Evolutionary conservation across 805 yeast species (phyloP), one percentile per base, ranked within the genome.

Genomic region (Debaryomyces maramus): DNA sequence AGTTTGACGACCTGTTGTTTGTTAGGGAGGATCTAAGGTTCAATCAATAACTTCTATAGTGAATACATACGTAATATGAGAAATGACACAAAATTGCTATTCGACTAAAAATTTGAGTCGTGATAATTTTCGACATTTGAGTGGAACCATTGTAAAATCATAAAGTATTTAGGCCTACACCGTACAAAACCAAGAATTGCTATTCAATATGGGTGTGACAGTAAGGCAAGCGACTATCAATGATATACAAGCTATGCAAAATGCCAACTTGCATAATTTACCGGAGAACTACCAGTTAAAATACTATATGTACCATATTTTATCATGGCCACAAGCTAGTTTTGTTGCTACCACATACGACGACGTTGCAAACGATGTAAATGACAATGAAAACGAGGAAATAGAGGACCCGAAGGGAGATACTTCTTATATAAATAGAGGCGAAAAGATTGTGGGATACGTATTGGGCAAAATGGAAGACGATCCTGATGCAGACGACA

Each of bases 291-390:
- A 93, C 60, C 83, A 86, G 48, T 69, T 90, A 63, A 89, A 90
- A 62, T 93, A 89, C 66, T 93, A 93, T 66, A 77, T 93, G 75
- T 93, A 93, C 64, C 99, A 93, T 64, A 77, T 88, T 6, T 68
- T 91, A 37, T 83, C 97, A 26, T 93, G 99, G 99, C 99, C 99
- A 2, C 96, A 91, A 60, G 95, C 95, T 10, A 87, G 96, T 29
- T 93, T 83, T 68, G 98, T 93, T 26, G 99, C 99, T 13, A 84
- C 91, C 1, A 83, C 93, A 2, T 78, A 83, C 19, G 85, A 78
- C 47, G 63, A 57, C 18, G 47, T 54, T 28, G 29, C 27, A 20
- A 61, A 51, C 15, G 55, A 47, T 11, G 59, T 50, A 17, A 54
- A 48, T 18, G 47, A 42, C 29, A 78, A 73, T 8, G 67, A 58